Conservation (phyloP, 2,329 filamentous ascomycete genomes). For the Neonectria hederae region DNA sequence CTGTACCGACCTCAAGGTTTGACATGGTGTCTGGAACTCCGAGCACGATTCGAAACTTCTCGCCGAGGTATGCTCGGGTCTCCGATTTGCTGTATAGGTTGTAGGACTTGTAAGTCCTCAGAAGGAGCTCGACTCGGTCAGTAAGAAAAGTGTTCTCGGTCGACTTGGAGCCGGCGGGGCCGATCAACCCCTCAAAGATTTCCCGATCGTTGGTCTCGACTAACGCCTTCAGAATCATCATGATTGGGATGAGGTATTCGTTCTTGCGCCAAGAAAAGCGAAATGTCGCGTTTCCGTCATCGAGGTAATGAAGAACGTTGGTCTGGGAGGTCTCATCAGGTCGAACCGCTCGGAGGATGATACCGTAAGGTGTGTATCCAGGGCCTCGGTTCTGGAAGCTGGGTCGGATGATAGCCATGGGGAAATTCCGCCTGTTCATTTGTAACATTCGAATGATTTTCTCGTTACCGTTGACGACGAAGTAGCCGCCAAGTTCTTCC, state of each 20-base stretch:
- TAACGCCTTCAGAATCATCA: slow-evolving; percentile 97
- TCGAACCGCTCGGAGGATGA: slow-evolving; percentile 89
- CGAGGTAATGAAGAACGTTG: slow-evolving; percentile 95
- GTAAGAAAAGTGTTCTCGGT: slow-evolving; percentile 91
- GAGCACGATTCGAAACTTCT: slow-evolving; percentile 90
- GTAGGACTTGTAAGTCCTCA: slow-evolving; percentile 94
- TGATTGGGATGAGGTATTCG: slow-evolving; percentile 92
- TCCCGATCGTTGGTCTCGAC: slow-evolving; percentile 96
- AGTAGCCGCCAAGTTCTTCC: slow-evolving; percentile 96
- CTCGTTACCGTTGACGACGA: slow-evolving; percentile 96
- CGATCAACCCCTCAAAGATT: slow-evolving; percentile 93
- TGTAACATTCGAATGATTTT: slow-evolving; percentile 95
- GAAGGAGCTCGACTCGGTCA: slow-evolving; percentile 88
- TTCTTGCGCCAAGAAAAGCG: slow-evolving; percentile 98
- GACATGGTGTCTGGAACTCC: slow-evolving; percentile 84
- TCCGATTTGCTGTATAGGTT: slow-evolving; percentile 82
- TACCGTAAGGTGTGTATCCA: slow-evolving; percentile 88
- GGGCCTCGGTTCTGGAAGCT: slow-evolving; percentile 90
- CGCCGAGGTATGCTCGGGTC: slow-evolving; percentile 86
- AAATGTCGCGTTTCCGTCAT: slow-evolving; percentile 95
- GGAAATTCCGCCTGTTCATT: slow-evolving; percentile 90
- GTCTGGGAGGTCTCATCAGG: slow-evolving; percentile 99
- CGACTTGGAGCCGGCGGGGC: slow-evolving; percentile 77
- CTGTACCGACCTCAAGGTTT: slow-evolving; percentile 88
- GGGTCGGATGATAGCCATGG: slow-evolving; percentile 90